These are phyloP conservation scores for Aspergillus conjunctus DNA, from an alignment of 495 filamentous ascomycete species.

Conservation along the genomic window DNA sequence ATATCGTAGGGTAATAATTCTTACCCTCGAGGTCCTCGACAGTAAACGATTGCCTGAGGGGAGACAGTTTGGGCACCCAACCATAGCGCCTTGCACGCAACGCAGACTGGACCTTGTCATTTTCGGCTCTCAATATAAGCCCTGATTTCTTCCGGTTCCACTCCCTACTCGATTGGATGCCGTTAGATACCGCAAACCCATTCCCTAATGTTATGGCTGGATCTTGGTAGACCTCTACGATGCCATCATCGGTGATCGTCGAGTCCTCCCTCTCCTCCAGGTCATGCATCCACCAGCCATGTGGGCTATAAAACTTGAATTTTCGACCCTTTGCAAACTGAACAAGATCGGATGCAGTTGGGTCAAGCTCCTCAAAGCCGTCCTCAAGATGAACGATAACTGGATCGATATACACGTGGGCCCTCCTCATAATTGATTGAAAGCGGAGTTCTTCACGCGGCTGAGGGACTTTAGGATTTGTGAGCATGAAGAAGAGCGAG, in stretches of 20 bases:
- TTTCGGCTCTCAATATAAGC: neutral
- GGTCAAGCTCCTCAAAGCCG: neutral
- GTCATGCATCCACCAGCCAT: slow-evolving; percentile 31
- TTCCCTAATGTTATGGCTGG: slow-evolving; percentile 21
- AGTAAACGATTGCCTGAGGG: slow-evolving; percentile 5
- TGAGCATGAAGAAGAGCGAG: slow-evolving; percentile 35
- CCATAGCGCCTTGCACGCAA: neutral
- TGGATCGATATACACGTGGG: slow-evolving; percentile 30
- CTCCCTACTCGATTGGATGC: slow-evolving; percentile 10
- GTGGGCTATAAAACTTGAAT: slow-evolving; percentile 32
- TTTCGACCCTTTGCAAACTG: slow-evolving; percentile 21
- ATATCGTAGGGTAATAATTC: neutral
- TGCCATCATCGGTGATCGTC: slow-evolving; percentile 10
- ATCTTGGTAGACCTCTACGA: neutral
- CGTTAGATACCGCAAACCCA: slow-evolving; percentile 19
- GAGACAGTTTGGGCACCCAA: slow-evolving; percentile 7
- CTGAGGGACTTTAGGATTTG: slow-evolving; percentile 22
- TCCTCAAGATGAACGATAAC: slow-evolving; percentile 24
- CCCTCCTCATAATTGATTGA: slow-evolving; percentile 20
- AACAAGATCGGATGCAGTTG: slow-evolving; percentile 22
- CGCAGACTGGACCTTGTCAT: neutral
- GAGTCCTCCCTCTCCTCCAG: neutral
- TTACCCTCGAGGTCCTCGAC: slow-evolving; percentile 8
- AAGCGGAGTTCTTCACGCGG: slow-evolving; percentile 16
- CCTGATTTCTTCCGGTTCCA: neutral